Conservation (phyloP, 345 rosid genomes). For the Turritis glabra region DNA sequence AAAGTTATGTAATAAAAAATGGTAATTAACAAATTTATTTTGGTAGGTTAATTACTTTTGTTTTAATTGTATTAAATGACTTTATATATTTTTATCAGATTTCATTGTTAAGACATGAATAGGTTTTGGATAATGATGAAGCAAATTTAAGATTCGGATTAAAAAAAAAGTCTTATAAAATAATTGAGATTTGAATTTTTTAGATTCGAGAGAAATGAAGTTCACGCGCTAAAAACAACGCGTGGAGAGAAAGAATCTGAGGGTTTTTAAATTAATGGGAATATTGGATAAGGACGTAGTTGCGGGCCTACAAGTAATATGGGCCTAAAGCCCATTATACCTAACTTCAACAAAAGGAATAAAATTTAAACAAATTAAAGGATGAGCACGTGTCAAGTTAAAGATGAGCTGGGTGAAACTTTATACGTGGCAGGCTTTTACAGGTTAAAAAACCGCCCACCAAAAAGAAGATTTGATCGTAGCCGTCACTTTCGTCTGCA, state of each 20-base stretch:
- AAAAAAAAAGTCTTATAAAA: too few species aligned
- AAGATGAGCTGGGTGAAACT: neutral
- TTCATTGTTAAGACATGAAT: neutral
- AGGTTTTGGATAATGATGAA: conserved; percentile 24
- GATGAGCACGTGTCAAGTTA: conserved; percentile 8
- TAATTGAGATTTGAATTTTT: conserved; percentile 1
- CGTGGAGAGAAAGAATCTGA: conserved; percentile 1
- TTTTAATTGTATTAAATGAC: neutral
- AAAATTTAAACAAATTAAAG: neutral
- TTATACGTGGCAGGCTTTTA: neutral
- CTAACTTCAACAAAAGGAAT: neutral
- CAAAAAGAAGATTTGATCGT: conserved; percentile 4
- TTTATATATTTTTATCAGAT: neutral
- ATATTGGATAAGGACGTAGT: conserved; percentile 19
- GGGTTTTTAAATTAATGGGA: neutral
- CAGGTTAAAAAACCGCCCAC: conserved; percentile 1
- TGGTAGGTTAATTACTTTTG: conserved; percentile 1
- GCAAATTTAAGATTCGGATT: neutral
- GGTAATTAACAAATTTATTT: neutral
- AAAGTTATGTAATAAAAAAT: conserved; percentile 14
- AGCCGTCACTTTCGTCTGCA: conserved; percentile 18
- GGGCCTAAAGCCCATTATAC: conserved; percentile 24
- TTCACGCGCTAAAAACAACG: neutral
- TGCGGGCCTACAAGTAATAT: neutral
- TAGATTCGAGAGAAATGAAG: neutral